Conservation (phyloP, 2,329 filamentous ascomycete species). For the Zarea fungicola region DNA sequence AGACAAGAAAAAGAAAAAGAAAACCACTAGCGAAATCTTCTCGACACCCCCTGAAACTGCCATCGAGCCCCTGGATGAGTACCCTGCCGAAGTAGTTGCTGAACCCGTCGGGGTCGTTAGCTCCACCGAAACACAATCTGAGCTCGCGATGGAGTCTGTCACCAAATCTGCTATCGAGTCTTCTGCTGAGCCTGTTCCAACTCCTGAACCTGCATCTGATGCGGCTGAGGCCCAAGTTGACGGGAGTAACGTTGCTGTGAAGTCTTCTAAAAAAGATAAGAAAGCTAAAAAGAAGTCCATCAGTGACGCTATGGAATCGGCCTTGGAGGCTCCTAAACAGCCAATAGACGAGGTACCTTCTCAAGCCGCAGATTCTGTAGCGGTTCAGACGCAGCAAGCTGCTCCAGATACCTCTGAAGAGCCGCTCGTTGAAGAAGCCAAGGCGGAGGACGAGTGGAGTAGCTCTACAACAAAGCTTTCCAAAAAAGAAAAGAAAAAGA, state of each 20-base stretch:
- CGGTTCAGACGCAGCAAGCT: background rate
- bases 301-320: background rate
- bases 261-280: too few relatives aligned
- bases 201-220: too few relatives aligned
- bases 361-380: background rate
- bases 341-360: background rate
- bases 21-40: conserved; percentile 1
- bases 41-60: too few relatives aligned
- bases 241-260: too few relatives aligned
- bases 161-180: too few relatives aligned
- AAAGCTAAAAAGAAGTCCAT: too few relatives aligned
- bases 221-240: too few relatives aligned
- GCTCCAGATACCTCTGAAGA: background rate
- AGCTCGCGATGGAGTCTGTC: background rate
- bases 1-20: conserved; percentile 24
- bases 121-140: background rate
- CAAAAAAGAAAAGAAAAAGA: conserved; percentile 29
- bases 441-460: conserved; percentile 2
- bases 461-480: too few relatives aligned
- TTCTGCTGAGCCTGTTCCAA: too few relatives aligned
- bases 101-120: too few relatives aligned
- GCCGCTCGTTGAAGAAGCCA: background rate
- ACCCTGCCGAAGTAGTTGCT: too few relatives aligned
- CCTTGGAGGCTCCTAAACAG: background rate
- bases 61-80: too few relatives aligned